Evolutionary conservation across 1,284 basidiomycete species (phyloP), one percentile per base, ranked within the genome.

Genomic region (Peniophora sp.): DNA sequence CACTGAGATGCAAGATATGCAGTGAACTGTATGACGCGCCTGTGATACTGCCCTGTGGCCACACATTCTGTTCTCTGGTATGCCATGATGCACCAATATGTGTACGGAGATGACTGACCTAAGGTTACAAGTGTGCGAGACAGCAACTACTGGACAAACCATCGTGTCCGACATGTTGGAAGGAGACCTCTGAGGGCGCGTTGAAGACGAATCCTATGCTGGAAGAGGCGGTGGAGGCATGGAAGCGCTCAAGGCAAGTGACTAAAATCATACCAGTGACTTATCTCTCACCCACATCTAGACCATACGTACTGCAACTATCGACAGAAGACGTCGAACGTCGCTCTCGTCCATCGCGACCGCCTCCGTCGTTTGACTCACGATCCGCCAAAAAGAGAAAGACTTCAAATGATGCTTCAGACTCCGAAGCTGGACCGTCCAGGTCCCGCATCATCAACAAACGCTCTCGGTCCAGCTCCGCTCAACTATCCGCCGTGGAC

Each of bases 11-110:
- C 59, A 71, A 73, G 19, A 86, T 90, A 48, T 90, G 87, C 62
- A 67, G 75, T 14, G 85, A 90, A 55, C 68, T 85, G 43, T 85
- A 78, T 59, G 77, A 79, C 48, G 86, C 74, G 0, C 87, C 87
- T 8, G 79, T 90, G 35, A 77, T 80, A 6, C 71, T 90, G 3
- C 63, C 65, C 2, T 90, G 87, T 59, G 85, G 84, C 0, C 88
- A 90, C 58, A 81, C 79, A 51, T 90, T 89, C 61, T 89, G 88
- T 66, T 88, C 86, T 17, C 61, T 79, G 59, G 88, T 89, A 59
- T 58, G 83, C 64, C 23, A 45, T 23, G 24, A 45, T 25, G 9
- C 16, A 16, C 10, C 41, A 12, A 16, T 16, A 44, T 16, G 19
- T 11, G 41, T 20, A 44, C 20, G 50, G 50, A 55, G 41, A 35